Percentiles rank a stretch among this genome's conserved stretches.
These are phyloP conservation scores for Mollisiaceae sp. DNA, from an alignment of 2,329 filamentous ascomycete species.

Conservation along the genomic window DNA sequence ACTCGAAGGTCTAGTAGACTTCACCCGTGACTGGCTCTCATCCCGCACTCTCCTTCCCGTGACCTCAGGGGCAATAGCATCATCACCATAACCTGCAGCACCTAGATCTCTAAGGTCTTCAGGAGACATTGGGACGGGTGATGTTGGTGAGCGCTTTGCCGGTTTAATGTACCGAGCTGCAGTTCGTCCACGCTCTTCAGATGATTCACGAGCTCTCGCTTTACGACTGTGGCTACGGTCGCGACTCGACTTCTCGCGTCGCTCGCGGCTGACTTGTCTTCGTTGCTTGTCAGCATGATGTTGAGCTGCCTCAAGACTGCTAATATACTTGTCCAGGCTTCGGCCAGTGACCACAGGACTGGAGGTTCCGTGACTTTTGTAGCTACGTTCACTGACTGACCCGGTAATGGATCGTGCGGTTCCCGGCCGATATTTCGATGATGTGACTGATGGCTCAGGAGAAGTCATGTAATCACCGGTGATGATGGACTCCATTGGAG, in stretches of 20 bases:
- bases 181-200: constrained; percentile 73
- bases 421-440: constrained; percentile 58
- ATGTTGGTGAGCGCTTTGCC: constrained; percentile 86
- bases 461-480: constrained; percentile 59
- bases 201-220: constrained; percentile 60
- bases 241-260: constrained; percentile 45
- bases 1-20: constrained; percentile 44
- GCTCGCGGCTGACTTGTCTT: constrained; percentile 56
- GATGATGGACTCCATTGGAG: constrained; percentile 56
- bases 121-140: constrained; percentile 91
- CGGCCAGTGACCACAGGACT: constrained; percentile 65
- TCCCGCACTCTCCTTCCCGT: constrained; percentile 32
- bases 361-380: constrained; percentile 47
- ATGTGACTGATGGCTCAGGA: constrained; percentile 59
- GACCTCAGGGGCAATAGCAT: constrained; percentile 36
- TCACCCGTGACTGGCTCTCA: constrained; percentile 39
- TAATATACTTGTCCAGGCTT: constrained; percentile 83
- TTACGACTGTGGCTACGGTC: constrained; percentile 56
- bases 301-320: constrained; percentile 79
- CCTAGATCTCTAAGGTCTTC: constrained; percentile 76
- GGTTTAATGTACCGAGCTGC: constrained; percentile 72
- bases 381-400: constrained; percentile 58
- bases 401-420: constrained; percentile 50
- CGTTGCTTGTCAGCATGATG: constrained; percentile 61
- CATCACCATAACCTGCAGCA: constrained; percentile 42